Conservation (phyloP, 768 basidiomycete genomes). For the Hebeloma cylindrosporum region DNA sequence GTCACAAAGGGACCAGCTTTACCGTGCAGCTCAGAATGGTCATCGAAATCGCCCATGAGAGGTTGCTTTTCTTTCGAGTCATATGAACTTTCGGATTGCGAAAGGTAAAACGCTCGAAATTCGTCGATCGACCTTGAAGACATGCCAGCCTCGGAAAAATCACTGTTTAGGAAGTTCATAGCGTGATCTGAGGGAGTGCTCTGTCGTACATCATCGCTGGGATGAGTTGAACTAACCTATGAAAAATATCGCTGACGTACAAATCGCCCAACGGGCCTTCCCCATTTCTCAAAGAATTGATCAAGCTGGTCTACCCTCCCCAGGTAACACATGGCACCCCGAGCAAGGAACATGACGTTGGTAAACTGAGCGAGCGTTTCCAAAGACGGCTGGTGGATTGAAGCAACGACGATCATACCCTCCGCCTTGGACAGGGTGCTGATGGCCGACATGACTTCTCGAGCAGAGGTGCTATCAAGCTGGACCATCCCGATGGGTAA, state of each 20-base stretch:
- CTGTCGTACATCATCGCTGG: constrained; percentile 19
- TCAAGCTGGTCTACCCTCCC: constrained; percentile 44
- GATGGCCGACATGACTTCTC: constrained; percentile 45
- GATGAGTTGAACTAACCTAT: constrained; percentile 22
- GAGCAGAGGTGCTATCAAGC: constrained; percentile 50
- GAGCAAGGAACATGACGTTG: constrained; percentile 54
- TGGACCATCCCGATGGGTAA: constrained; percentile 15
- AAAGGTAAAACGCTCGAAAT: constrained; percentile 37
- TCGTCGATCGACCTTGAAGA: constrained; percentile 23
- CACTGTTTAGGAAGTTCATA: constrained; percentile 54
- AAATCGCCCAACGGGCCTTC: constrained; percentile 34
- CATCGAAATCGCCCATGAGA: constrained; percentile 1
- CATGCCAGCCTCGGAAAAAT: constrained; percentile 32
- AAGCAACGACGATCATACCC: constrained; percentile 58
- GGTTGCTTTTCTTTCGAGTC: constrained; percentile 5
- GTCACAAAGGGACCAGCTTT: constrained; percentile 30
- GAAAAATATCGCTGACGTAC: no score
- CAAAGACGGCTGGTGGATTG: constrained; percentile 67
- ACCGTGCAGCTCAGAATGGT: constrained; percentile 19
- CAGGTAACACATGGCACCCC: constrained; percentile 45
- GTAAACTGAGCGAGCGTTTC: constrained; percentile 63
- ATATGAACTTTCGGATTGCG: constrained; percentile 3
- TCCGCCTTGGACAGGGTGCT: constrained; percentile 43
- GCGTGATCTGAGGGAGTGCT: constrained; percentile 60
- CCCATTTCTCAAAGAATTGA: constrained; percentile 40